phyloP scores from a whole-genome alignment of 148 eudicot species.

The Rhododendron ferrugineum region DNA sequence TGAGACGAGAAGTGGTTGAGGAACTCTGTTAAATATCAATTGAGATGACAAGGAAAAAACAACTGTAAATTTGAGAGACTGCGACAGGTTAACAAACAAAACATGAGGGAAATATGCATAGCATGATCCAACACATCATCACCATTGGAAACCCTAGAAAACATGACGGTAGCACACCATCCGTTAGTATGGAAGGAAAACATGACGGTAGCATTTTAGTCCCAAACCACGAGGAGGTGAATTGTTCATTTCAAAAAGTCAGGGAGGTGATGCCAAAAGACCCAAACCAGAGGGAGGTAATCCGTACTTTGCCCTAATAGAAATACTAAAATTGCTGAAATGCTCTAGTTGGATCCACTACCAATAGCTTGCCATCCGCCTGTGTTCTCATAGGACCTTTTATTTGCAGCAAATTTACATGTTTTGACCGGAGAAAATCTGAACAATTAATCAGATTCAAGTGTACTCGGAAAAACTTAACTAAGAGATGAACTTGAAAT shows the following conservation, averaged over 20 bases:
- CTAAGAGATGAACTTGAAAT: background rate
- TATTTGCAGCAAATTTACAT: background rate
- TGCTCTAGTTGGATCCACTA: background rate
- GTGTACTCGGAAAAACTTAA: background rate
- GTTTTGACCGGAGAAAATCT: background rate
- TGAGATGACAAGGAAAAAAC: background rate
- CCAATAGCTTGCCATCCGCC: background rate
- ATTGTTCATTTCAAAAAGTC: no score
- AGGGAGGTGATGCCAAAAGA: no score
- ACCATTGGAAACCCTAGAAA: background rate
- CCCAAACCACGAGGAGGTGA: no score
- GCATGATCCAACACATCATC: background rate
- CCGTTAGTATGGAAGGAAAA: no score
- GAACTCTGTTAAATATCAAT: conserved; percentile 2
- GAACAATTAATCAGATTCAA: background rate
- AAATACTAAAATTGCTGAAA: background rate
- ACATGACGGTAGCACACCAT: no score
- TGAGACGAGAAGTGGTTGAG: conserved; percentile 8
- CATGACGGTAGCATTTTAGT: no score
- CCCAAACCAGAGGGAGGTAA: no score
- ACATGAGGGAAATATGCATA: background rate
- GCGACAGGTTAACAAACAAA: background rate
- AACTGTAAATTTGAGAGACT: background rate
- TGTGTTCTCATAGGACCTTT: background rate
- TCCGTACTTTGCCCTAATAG: no score